Evolutionary conservation across 2,329 filamentous ascomycete species (phyloP).

Genomic region (Fusarium sp.): DNA sequence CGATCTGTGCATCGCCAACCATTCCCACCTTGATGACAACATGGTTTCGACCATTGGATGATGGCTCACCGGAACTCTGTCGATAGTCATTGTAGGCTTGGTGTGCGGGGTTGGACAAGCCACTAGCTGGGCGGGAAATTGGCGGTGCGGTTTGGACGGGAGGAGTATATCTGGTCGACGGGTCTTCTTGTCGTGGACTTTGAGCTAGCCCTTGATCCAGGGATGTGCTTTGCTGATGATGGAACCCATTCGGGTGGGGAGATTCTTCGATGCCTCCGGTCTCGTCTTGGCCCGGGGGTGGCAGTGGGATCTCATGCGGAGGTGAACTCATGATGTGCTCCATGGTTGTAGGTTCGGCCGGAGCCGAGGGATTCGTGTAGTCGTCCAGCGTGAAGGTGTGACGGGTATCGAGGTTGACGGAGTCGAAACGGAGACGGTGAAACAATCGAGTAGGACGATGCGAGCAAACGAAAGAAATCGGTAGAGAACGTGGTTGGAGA

Average conservation of each 20-base stretch:
- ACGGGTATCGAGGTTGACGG: neutral
- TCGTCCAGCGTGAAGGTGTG: conserved; percentile 56
- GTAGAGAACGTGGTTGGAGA: conserved; percentile 36
- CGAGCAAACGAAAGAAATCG: conserved; percentile 24
- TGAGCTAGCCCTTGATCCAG: conserved; percentile 57
- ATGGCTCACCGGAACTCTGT: conserved; percentile 48
- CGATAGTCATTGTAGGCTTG: conserved; percentile 56
- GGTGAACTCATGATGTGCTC: conserved; percentile 47
- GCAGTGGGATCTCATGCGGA: conserved; percentile 42
- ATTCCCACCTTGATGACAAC: conserved; percentile 99
- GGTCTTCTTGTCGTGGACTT: conserved; percentile 53
- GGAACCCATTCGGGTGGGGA: conserved; percentile 51
- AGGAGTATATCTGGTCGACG: conserved; percentile 55
- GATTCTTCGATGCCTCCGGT: conserved; percentile 59
- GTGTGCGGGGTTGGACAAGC: conserved; percentile 56
- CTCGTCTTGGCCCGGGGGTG: conserved; percentile 54
- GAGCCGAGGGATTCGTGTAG: conserved; percentile 35
- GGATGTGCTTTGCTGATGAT: conserved; percentile 57
- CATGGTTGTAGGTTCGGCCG: conserved; percentile 50
- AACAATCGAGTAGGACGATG: neutral
- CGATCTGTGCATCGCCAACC: conserved; percentile 98
- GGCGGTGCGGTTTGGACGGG: conserved; percentile 54
- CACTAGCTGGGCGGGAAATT: conserved; percentile 64
- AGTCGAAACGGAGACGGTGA: neutral
- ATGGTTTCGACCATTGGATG: conserved; percentile 65